These are phyloP conservation scores for Juglanconis sp. DNA, from an alignment of 2,329 filamentous ascomycete genomes.

Conservation along the genomic window DNA sequence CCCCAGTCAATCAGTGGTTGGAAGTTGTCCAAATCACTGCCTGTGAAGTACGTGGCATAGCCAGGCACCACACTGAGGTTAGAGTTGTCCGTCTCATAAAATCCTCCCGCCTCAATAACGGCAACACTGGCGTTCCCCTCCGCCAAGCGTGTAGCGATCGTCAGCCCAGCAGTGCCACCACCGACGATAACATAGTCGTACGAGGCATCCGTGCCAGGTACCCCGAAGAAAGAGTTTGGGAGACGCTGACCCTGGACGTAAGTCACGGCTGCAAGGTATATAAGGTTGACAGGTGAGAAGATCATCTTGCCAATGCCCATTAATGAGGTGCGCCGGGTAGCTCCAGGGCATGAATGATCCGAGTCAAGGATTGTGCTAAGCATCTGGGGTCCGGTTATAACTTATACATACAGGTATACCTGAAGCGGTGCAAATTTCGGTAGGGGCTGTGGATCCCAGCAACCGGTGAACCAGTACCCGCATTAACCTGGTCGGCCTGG, in stretches of 20 bases:
- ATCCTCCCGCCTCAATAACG: slow-evolving; percentile 17
- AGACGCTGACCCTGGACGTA: neutral
- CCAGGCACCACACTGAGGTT: slow-evolving; percentile 14
- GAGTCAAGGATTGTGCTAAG: neutral
- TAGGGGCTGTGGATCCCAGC: neutral
- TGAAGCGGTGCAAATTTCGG: neutral
- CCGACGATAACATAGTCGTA: slow-evolving; percentile 16
- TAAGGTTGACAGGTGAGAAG: neutral
- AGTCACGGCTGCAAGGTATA: neutral
- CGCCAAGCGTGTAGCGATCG: slow-evolving; percentile 10
- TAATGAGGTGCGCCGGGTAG: neutral
- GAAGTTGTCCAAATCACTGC: neutral
- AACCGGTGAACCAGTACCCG: neutral
- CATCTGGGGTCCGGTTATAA: neutral
- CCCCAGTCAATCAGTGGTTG: slow-evolving; percentile 17
- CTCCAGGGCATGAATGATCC: neutral
- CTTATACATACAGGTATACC: neutral
- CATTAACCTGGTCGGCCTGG: too few species aligned
- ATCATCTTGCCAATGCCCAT: neutral
- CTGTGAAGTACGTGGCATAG: slow-evolving; percentile 9
- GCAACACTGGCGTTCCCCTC: slow-evolving; percentile 10
- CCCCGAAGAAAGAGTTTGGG: slow-evolving; percentile 7
- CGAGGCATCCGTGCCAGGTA: slow-evolving; percentile 10
- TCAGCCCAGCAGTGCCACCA: slow-evolving; percentile 11
- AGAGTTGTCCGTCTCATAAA: slow-evolving; percentile 14